These are phyloP conservation scores for Tetrahymena thermophila DNA, from an alignment of 73 alveolate species.

Conservation along the genomic window DNA sequence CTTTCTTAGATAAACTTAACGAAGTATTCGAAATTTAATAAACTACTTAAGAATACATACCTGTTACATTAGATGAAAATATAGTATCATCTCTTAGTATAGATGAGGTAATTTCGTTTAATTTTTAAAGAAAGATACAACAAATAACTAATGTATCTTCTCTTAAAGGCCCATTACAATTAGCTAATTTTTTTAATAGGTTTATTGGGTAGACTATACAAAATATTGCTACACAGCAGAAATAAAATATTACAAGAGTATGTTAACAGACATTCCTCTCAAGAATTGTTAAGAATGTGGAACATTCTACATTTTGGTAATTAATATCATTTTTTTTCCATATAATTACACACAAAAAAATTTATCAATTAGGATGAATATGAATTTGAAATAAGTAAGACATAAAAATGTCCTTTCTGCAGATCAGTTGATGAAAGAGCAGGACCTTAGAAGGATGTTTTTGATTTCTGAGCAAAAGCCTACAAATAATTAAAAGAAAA, in stretches of 20 bases:
- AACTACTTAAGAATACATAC: conserved; percentile 6
- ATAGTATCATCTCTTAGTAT: background rate
- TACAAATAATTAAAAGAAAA: background rate
- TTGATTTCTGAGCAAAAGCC: background rate
- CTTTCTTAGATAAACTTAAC: background rate
- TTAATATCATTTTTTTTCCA: background rate
- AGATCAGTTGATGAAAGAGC: conserved; percentile 8
- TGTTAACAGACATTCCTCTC: conserved; percentile 6
- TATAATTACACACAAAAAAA: background rate
- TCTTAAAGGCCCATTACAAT: no score
- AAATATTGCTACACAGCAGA: background rate
- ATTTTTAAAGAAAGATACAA: background rate
- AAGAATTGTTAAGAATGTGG: background rate
- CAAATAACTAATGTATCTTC: background rate
- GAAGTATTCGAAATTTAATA: background rate
- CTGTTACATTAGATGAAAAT: conserved; percentile 26
- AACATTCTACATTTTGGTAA: background rate
- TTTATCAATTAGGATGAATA: conserved; percentile 2
- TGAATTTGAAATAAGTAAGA: background rate
- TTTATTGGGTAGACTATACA: conserved; percentile 26
- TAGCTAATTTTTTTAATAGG: background rate
- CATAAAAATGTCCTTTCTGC: conserved; percentile 5
- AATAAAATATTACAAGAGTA: background rate
- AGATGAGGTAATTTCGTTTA: background rate
- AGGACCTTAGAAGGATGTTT: conserved; percentile 5